Evolutionary conservation across 2,329 filamentous ascomycete species (phyloP).

Genomic region (Penicillium sp.): DNA sequence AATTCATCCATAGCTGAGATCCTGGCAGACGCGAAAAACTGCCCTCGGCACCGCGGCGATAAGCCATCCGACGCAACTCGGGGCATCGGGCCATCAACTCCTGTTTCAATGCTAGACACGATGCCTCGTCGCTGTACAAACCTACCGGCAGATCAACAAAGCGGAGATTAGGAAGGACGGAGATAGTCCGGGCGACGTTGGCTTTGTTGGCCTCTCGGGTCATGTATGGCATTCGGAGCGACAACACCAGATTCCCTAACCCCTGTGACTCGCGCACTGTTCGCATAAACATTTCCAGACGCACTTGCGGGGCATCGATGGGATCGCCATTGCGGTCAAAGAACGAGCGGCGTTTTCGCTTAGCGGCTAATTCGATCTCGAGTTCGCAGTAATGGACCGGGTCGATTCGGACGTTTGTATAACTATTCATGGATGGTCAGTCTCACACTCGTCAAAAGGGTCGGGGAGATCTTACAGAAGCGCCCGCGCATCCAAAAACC

Average conservation of each 20-base stretch:
- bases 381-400: conserved; percentile 90
- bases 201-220: conserved; percentile 81
- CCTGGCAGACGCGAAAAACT: conserved; percentile 68
- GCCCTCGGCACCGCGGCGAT: conserved; percentile 72
- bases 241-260: conserved; percentile 68
- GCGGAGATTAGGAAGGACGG: conserved; percentile 76
- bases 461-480: conserved; percentile 57
- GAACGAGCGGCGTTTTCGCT: conserved; percentile 69
- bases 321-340: conserved; percentile 76
- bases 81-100: conserved; percentile 82
- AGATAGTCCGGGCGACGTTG: conserved; percentile 80
- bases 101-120: conserved; percentile 71
- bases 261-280: conserved; percentile 75
- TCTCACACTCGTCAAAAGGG: conserved; percentile 3
- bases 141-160: conserved; percentile 91
- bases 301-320: conserved; percentile 72
- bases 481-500: conserved; percentile 59
- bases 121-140: conserved; percentile 75
- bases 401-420: conserved; percentile 87
- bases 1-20: conserved; percentile 46
- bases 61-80: conserved; percentile 85
- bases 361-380: conserved; percentile 76
- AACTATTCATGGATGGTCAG: conserved; percentile 51
- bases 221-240: conserved; percentile 92
- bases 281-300: conserved; percentile 74